Conservation (phyloP, 1,139 yeast species). For the Yamadazyma oceani region DNA sequence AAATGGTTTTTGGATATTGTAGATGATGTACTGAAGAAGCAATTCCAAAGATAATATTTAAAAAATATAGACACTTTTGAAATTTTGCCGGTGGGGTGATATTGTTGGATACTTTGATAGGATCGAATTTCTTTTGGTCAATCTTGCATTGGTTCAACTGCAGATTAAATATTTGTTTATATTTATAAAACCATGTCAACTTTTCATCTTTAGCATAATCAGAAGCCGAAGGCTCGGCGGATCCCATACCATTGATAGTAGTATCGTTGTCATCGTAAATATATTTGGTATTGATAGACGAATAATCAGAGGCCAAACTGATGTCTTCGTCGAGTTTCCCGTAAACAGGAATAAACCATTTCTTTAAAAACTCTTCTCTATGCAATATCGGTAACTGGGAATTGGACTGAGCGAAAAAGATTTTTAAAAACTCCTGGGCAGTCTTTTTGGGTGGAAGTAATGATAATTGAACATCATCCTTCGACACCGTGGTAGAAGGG, state of each 20-base stretch:
- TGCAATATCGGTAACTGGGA: constrained; percentile 81
- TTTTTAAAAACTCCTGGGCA: constrained; percentile 66
- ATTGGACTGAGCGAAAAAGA: constrained; percentile 77
- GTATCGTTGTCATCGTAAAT: constrained; percentile 1
- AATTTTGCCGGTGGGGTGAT: constrained; percentile 48
- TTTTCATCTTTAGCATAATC: constrained; percentile 22
- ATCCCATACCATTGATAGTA: no score
- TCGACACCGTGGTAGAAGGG: constrained; percentile 10
- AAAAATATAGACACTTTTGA: constrained; percentile 53
- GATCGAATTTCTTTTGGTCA: constrained; percentile 22
- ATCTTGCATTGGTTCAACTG: constrained; percentile 13
- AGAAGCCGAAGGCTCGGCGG: constrained; percentile 9
- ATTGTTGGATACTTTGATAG: constrained; percentile 30
- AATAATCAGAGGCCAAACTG: constrained; percentile 61
- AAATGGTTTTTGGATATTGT: constrained; percentile 63
- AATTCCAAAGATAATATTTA: constrained; percentile 76
- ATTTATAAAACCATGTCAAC: constrained; percentile 49
- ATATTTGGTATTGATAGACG: constrained; percentile 41
- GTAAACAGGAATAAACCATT: constrained; percentile 74
- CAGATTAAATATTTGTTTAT: constrained; percentile 29
- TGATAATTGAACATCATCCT: constrained; percentile 39
- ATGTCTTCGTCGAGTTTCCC: constrained; percentile 58
- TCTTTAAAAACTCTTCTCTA: constrained; percentile 67
- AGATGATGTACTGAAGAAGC: constrained; percentile 75
- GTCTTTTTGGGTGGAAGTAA: constrained; percentile 67